Base-by-base conservation (phyloP, 2,329 filamentous ascomycete genomes). In the Microsporum audouinii region DNA sequence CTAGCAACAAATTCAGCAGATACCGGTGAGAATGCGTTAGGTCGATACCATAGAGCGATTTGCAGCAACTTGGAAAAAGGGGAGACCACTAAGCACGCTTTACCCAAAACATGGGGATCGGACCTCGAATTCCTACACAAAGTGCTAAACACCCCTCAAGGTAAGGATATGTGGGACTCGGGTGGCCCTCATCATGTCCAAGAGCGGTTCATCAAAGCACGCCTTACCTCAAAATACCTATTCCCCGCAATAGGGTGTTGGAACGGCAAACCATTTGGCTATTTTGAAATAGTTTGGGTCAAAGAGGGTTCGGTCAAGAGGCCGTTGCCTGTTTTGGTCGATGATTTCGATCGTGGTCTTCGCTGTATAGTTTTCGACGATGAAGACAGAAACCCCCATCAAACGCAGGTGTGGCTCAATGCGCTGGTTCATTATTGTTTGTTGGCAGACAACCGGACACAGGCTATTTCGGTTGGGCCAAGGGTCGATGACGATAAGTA, bases 241-340 rank as follows among this genome's bases (percentile, higher is more conserved):
- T 96, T 97, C 73, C 94, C 94, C 0, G 90, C 87, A 0, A 92
- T 97, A 63, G 94, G 89, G 0, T 86, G 91, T 71, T 99, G 92
- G 89, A 90, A 97, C 67, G 91, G 90, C 8, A 87, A 92, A 63
- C 92, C 92, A 0, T 99, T 97, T 75, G 94, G 91, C 0, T 99
- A 95, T 72, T 96, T 99, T 71, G 94, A 99, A 77, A 82, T 99
- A 38, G 99, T 99, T 76, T 99, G 94, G 92, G 90, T 94, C 2
- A 96, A 95, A 69, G 94, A 99, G 71, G 94, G 97, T 69, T 77
- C 79, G 0, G 72, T 99, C 0, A 90, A 89, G 0, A 82, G 80
- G 56, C 80, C 89, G 65, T 74, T 95, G 2, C 85, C 71, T 0
- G 80, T 80, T 27, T 80, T 82, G 2, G 84, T 85, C 0, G 83